These are phyloP conservation scores for Hemerocallis citrina DNA, from an alignment of 106 monocot species.

Conservation along the genomic window DNA sequence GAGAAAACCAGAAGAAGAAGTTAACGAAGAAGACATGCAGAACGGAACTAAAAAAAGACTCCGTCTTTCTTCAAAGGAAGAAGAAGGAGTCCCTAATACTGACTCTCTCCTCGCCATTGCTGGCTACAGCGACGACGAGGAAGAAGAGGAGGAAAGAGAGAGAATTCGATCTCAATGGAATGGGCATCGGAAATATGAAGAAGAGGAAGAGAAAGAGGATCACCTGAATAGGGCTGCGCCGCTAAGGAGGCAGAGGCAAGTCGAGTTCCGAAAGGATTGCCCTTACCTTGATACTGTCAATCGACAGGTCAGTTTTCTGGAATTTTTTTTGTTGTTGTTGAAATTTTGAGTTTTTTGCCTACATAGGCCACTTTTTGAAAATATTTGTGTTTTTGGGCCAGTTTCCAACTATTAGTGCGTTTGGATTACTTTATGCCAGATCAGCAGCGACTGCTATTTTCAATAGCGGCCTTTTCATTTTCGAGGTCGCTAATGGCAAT, in stretches of 20 bases:
- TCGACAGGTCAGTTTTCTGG: slow-evolving; percentile 49
- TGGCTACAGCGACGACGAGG: slow-evolving; percentile 32
- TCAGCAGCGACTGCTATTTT: too few relatives aligned
- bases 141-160: slow-evolving; percentile 22
- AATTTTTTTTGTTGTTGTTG: not conserved
- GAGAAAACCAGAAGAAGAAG: slow-evolving; percentile 5
- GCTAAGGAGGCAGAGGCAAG: slow-evolving; percentile 36
- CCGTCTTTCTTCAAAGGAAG: too few relatives aligned
- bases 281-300: slow-evolving; percentile 98
- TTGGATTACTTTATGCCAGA: not conserved
- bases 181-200: slow-evolving; percentile 25
- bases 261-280: slow-evolving; percentile 82
- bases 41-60: not conserved
- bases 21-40: not conserved
- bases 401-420: not conserved
- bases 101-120: slow-evolving; percentile 30
- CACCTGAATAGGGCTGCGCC: not conserved
- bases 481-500: not conserved
- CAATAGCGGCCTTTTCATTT: too few relatives aligned
- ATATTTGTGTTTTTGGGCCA: not conserved
- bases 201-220: slow-evolving; percentile 19
- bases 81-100: not conserved
- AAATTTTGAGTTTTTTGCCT: not conserved
- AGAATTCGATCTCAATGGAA: slow-evolving; percentile 6
- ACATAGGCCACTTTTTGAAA: not conserved